These are phyloP conservation scores for Brettanomyces nanus DNA, from an alignment of 805 yeast genomes.

Conservation along the genomic window DNA sequence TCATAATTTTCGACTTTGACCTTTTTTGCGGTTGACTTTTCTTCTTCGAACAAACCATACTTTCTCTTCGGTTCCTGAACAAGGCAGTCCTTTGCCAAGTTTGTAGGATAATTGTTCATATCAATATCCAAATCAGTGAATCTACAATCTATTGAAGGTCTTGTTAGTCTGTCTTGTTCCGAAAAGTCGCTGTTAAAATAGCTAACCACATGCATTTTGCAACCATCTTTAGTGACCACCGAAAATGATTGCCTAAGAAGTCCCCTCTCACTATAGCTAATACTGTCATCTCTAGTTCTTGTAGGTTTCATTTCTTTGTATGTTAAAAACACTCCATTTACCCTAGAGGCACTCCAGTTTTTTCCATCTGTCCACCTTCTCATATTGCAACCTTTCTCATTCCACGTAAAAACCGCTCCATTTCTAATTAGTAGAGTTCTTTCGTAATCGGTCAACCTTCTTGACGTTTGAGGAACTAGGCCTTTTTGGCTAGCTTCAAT, in stretches of 20 bases:
- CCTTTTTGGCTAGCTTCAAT: slow-evolving; percentile 58
- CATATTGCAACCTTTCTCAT: slow-evolving; percentile 63
- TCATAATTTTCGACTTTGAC: too few species aligned
- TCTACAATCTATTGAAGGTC: slow-evolving; percentile 39
- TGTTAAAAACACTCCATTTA: slow-evolving; percentile 52
- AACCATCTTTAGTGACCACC: slow-evolving; percentile 41
- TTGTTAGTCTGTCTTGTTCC: slow-evolving; percentile 15
- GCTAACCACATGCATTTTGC: slow-evolving; percentile 53
- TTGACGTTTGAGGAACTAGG: slow-evolving; percentile 46
- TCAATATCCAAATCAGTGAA: slow-evolving; percentile 21
- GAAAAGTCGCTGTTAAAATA: slow-evolving; percentile 28
- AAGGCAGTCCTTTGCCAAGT: too few species aligned
- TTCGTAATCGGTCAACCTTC: slow-evolving; percentile 51
- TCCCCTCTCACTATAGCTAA: slow-evolving; percentile 41
- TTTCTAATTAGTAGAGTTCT: slow-evolving; percentile 38
- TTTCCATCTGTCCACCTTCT: slow-evolving; percentile 75
- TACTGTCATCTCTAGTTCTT: slow-evolving; percentile 21
- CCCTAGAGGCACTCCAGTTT: slow-evolving; percentile 67
- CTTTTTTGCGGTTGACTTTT: too few species aligned
- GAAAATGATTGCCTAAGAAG: slow-evolving; percentile 60
- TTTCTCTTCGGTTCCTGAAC: too few species aligned
- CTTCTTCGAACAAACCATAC: too few species aligned
- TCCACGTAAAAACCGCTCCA: slow-evolving; percentile 66
- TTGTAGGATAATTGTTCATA: slow-evolving; percentile 12
- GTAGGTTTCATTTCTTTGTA: slow-evolving; percentile 50